These are phyloP conservation scores for Nicotiana sylvestris DNA, from an alignment of 257 asterid species.

Conservation along the genomic window DNA sequence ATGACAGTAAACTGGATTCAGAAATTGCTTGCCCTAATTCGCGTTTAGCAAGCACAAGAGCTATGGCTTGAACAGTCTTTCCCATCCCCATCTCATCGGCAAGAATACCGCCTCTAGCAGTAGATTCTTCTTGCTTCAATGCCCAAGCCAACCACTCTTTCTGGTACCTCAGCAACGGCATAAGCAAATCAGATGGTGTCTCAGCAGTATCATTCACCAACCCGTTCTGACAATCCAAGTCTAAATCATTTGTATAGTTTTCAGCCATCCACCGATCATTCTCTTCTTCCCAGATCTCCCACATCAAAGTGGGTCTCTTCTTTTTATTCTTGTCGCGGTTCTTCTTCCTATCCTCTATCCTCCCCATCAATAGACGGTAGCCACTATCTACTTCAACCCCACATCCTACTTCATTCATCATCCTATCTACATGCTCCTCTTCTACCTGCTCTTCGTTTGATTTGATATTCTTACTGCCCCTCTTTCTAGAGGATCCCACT, in stretches of 20 bases:
- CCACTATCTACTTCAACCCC: background rate
- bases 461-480: background rate
- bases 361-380: background rate
- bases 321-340: constrained; percentile 40
- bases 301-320: constrained; percentile 51
- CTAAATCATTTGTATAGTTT: constrained; percentile 44
- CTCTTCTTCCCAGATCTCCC: constrained; percentile 77
- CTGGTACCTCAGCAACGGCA: constrained; percentile 81
- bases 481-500: background rate
- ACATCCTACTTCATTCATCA: background rate
- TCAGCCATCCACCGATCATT: constrained; percentile 60
- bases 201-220: constrained; percentile 51
- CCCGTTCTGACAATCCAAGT: constrained; percentile 55
- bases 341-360: constrained; percentile 27
- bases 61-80: constrained; percentile 91
- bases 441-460: constrained; percentile 7
- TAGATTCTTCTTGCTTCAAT: constrained; percentile 80
- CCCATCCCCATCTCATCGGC: constrained; percentile 99
- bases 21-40: constrained; percentile 35
- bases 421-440: background rate
- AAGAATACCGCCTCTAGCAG: constrained; percentile 78
- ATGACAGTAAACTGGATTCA: constrained; percentile 27
- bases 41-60: constrained; percentile 82
- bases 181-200: constrained; percentile 64
- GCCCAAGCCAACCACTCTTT: constrained; percentile 98